Conservation (phyloP, 1,284 basidiomycete species). For the Amylostereum areolatum region DNA sequence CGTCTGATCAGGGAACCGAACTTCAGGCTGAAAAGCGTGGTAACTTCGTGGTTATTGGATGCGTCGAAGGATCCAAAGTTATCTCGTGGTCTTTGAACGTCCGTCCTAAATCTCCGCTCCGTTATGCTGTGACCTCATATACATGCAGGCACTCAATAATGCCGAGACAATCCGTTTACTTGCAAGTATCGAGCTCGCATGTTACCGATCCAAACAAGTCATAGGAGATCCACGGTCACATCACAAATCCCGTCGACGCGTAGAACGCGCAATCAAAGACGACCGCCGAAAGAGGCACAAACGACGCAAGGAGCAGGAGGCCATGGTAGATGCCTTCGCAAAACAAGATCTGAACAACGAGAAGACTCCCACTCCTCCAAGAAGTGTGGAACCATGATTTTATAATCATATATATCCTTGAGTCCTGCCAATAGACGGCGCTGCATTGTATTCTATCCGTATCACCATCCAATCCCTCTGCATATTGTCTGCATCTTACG, state of each 20-base stretch:
- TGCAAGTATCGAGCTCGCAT: constrained; percentile 75
- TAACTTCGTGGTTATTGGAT: constrained; percentile 76
- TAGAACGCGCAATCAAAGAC: constrained; percentile 73
- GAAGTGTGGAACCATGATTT: no score
- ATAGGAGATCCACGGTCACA: constrained; percentile 58
- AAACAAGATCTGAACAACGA: constrained; percentile 11
- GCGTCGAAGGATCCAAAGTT: constrained; percentile 63
- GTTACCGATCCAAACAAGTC: constrained; percentile 65
- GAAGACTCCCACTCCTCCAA: neutral
- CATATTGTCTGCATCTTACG: neutral
- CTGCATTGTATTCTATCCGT: constrained; percentile 3
- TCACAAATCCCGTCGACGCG: constrained; percentile 55
- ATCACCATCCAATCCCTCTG: neutral
- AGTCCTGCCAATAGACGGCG: neutral
- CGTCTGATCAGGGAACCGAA: constrained; percentile 47
- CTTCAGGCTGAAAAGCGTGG: constrained; percentile 78
- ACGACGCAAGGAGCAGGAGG: constrained; percentile 73
- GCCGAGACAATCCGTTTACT: constrained; percentile 73
- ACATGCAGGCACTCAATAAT: constrained; percentile 63
- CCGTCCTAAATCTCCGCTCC: constrained; percentile 13
- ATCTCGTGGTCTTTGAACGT: constrained; percentile 83
- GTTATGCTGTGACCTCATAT: constrained; percentile 1
- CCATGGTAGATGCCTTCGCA: constrained; percentile 69
- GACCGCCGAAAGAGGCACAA: constrained; percentile 72
- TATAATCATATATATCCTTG: no score